Conservation (phyloP, 768 basidiomycete genomes). For the Rhodotorula paludigena region DNA sequence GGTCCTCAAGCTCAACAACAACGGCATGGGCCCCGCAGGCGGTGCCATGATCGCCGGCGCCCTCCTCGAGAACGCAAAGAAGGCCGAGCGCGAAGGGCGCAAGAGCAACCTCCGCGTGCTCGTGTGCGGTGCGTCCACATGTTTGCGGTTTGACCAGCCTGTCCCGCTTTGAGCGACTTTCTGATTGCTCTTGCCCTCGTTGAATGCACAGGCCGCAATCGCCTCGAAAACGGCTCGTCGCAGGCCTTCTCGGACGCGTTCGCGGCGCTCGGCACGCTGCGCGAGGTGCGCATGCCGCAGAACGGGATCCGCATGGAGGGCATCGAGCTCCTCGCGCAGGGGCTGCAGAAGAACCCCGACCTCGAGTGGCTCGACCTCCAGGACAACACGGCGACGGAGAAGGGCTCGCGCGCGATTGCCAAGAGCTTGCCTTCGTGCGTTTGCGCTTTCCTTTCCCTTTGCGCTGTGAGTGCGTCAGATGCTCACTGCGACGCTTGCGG, state of each 20-base stretch:
- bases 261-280: constrained; percentile 70
- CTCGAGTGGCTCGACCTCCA: constrained; percentile 81
- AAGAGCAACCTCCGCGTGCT: constrained; percentile 68
- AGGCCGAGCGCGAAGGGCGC: constrained; percentile 63
- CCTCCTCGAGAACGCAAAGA: constrained; percentile 65
- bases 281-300: constrained; percentile 89
- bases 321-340: constrained; percentile 68
- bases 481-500: not conserved
- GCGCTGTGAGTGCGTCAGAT: not conserved
- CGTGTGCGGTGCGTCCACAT: constrained; percentile 59
- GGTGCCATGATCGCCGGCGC: constrained; percentile 81
- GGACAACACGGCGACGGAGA: constrained; percentile 67
- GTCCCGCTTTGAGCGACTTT: not conserved
- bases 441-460: no score
- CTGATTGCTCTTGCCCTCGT: not conserved
- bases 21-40: constrained; percentile 86
- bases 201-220: constrained; percentile 62
- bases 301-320: constrained; percentile 95
- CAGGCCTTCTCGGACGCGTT: constrained; percentile 80
- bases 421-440: constrained; percentile 55
- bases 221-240: constrained; percentile 88
- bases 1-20: constrained; percentile 87
- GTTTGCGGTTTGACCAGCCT: not conserved
- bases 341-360: constrained; percentile 62
- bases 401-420: constrained; percentile 58